phyloP scores from a whole-genome alignment of 148 eudicot species.

The Amaranthus hypochondriacus region DNA sequence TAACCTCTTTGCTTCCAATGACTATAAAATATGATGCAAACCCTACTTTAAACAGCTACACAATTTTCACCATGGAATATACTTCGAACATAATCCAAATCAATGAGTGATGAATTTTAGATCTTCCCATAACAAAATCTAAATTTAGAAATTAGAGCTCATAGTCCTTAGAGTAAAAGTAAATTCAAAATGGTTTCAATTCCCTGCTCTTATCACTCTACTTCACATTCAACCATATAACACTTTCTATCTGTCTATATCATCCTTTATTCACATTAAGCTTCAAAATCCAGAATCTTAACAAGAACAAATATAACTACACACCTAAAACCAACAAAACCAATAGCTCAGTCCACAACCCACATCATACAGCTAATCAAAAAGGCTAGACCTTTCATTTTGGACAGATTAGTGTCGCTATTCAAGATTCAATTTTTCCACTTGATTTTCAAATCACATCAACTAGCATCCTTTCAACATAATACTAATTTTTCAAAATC shows the following conservation, averaged over 20 bases:
- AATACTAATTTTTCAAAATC: neutral
- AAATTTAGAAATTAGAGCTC: neutral
- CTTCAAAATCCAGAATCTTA: neutral
- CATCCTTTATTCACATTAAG: neutral
- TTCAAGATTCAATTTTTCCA: neutral
- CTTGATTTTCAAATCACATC: neutral
- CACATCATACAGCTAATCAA: no score
- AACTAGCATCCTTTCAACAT: neutral
- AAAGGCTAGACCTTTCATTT: no score
- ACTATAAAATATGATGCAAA: neutral
- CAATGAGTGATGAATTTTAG: neutral
- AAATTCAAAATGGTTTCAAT: neutral
- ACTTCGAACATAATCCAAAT: neutral
- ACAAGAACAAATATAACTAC: neutral
- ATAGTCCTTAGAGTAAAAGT: neutral
- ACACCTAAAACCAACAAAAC: neutral
- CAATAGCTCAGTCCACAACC: neutral
- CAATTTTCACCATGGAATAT: neutral
- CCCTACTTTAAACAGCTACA: neutral
- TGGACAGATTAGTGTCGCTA: no score
- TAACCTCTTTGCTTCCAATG: neutral
- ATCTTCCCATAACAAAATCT: neutral
- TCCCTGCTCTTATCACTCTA: neutral
- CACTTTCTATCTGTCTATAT: no score
- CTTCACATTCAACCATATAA: no score